Evolutionary conservation across 805 yeast species (phyloP).

Genomic region (Spathaspora gorwiae): DNA sequence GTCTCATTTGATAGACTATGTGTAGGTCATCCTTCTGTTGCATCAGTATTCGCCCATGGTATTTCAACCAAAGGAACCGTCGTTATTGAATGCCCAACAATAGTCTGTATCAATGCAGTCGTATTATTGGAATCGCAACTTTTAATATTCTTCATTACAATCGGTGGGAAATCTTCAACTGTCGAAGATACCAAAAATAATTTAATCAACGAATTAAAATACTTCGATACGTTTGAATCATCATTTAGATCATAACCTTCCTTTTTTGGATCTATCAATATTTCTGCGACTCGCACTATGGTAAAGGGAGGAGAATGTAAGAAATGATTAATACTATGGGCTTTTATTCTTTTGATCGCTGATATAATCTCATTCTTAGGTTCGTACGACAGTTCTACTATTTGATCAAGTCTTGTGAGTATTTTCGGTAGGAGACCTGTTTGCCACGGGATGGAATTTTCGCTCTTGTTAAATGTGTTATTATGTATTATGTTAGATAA

Average conservation of each 20-base stretch:
- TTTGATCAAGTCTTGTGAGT: slow-evolving; percentile 1
- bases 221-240: slow-evolving; percentile 34
- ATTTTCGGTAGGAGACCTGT: slow-evolving; percentile 1
- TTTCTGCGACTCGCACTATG: slow-evolving; percentile 42
- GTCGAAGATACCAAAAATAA: slow-evolving; percentile 26
- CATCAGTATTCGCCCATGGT: slow-evolving; percentile 17
- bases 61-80: slow-evolving; percentile 21
- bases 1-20: too few relatives aligned
- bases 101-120: background rate
- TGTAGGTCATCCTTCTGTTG: too few relatives aligned
- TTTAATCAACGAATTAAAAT: slow-evolving; percentile 38
- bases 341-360: slow-evolving; percentile 24
- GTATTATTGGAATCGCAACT: background rate
- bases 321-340: slow-evolving; percentile 24
- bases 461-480: background rate
- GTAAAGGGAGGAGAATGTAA: slow-evolving; percentile 43
- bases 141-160: background rate
- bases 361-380: background rate
- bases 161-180: slow-evolving; percentile 19
- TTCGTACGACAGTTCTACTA: background rate
- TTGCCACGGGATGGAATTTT: background rate
- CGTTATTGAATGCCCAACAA: slow-evolving; percentile 1
- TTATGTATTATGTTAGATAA: background rate
- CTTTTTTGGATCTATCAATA: slow-evolving; percentile 35
- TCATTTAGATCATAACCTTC: slow-evolving; percentile 29